Evolutionary conservation across 257 asterid genomes (phyloP).

Genomic region (Gentiana macrophylla): DNA sequence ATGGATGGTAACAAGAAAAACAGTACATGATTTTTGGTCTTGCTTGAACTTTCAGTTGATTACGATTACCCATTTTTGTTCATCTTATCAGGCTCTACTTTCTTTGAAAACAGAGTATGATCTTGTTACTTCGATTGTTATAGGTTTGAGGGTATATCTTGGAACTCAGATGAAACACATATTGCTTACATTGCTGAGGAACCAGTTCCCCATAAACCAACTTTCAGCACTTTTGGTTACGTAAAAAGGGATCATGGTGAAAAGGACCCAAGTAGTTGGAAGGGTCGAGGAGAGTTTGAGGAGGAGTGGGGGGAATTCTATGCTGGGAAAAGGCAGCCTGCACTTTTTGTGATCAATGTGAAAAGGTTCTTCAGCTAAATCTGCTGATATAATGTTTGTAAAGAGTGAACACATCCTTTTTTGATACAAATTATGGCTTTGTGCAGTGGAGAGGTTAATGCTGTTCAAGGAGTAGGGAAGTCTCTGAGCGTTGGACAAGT

Average conservation of each 20-base stretch:
- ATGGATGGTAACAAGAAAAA: slow-evolving; percentile 61
- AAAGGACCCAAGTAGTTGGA: slow-evolving; percentile 74
- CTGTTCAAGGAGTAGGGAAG: slow-evolving; percentile 51
- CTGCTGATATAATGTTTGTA: slow-evolving; percentile 6
- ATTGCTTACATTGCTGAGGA: slow-evolving; percentile 91
- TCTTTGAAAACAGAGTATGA: background rate
- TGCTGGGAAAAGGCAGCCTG: slow-evolving; percentile 78
- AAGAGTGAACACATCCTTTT: background rate
- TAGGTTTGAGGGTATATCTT: slow-evolving; percentile 96
- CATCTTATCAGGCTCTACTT: background rate
- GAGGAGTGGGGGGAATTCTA: slow-evolving; percentile 99
- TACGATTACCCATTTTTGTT: background rate
- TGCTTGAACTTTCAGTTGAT: background rate
- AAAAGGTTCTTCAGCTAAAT: slow-evolving; percentile 32
- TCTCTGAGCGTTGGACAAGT: slow-evolving; percentile 82
- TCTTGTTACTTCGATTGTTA: slow-evolving; percentile 11
- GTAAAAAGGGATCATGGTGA: slow-evolving; percentile 43
- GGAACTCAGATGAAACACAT: slow-evolving; percentile 73
- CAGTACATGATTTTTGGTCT: background rate
- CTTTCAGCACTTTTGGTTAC: slow-evolving; percentile 49
- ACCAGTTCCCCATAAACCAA: slow-evolving; percentile 52
- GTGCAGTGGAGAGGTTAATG: slow-evolving; percentile 68
- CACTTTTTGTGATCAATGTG: slow-evolving; percentile 61
- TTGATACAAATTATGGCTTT: slow-evolving; percentile 12
- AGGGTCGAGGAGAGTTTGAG: slow-evolving; percentile 92